These are phyloP conservation scores for Globisporangium sylvaticum DNA, from an alignment of 352 stramenopile species.

Conservation along the genomic window DNA sequence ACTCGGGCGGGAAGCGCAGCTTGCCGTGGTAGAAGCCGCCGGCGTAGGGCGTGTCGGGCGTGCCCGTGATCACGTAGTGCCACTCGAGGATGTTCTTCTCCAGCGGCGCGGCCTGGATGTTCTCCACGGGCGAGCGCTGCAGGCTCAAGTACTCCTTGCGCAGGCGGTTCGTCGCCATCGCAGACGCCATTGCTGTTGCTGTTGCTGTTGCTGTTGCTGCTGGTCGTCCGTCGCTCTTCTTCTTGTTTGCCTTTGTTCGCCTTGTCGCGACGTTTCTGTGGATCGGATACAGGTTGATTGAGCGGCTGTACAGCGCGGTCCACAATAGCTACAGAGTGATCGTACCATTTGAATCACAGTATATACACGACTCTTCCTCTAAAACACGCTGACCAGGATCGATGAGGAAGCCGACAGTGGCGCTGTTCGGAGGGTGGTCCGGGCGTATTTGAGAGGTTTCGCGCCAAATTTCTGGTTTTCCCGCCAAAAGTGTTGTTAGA, in stretches of 20 bases:
- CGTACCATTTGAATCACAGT: too few species aligned
- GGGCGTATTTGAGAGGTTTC: too few species aligned
- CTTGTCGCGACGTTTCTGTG: not conserved
- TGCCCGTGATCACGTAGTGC: constrained; percentile 91
- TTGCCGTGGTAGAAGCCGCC: constrained; percentile 90
- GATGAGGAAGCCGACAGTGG: too few species aligned
- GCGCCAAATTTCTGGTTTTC: too few species aligned
- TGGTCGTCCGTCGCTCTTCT: not conserved
- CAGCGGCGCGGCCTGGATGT: constrained; percentile 82
- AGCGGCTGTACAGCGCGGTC: too few species aligned
- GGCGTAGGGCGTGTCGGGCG: constrained; percentile 64
- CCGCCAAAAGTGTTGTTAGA: too few species aligned
- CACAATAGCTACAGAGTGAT: too few species aligned
- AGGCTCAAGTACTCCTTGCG: constrained; percentile 89
- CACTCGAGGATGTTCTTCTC: constrained; percentile 95
- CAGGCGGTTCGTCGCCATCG: constrained; percentile 84
- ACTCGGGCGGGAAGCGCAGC: constrained; percentile 91
- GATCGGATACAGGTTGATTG: too few species aligned
- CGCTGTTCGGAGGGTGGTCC: too few species aligned
- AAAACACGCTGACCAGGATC: too few species aligned
- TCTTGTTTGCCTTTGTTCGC: not conserved
- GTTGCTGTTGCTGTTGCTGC: not conserved
- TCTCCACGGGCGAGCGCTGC: constrained; percentile 83
- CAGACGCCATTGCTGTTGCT: constrained; percentile 39
- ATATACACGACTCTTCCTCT: too few species aligned